Base-by-base conservation (phyloP, 305 asterid species). In the Fraxinus baroniana region DNA sequence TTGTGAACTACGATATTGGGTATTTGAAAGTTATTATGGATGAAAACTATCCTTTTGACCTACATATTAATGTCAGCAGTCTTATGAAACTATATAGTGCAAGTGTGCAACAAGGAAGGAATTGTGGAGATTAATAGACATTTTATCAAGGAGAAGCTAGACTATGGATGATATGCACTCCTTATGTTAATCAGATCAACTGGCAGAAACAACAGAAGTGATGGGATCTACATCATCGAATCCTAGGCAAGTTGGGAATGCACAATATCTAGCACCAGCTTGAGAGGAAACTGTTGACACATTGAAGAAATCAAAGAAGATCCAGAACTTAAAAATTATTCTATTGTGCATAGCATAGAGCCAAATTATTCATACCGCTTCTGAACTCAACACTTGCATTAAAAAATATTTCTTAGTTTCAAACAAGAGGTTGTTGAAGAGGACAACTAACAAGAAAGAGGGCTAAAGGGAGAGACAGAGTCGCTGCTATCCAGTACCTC, bases 401-500 rank as follows among this genome's bases (percentile, higher is more conserved):
- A 7, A 13, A 66, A 24, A 28, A 24, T 24, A 18, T 75, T 39
- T 32, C 35, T 30, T 49, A 17, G 49, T 55, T 30, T 78, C n/a
- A 72, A 72, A 72, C 22, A 28, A 32, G 46, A 15, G 76, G 46
- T 72, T 72, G 46, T 15, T 33, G 46, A 72, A 72, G 46, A 72
- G 76, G 24, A 72, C 2, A 33, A 17, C 26, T 5, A 33, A 33
- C 44, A 33, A 72, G 75, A 6, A 28, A 13, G 44, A n/a, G 13
- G 32, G 26, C 1, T 2, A 17, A n/a, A 4, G 37, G 22, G 6
- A 60, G 57, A 32, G 66, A 15, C 24, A 22, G 28, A 26, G 30
- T n/a, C 5, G 17, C 46, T 6, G 46, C 46, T 55, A 52, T 74
- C 52, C 24, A 85, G 84, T 91, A 95, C 99, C 99, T 95, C 99